phyloP scores from a whole-genome alignment of 2,329 filamentous ascomycete species.

The Penicillium sp. region DNA sequence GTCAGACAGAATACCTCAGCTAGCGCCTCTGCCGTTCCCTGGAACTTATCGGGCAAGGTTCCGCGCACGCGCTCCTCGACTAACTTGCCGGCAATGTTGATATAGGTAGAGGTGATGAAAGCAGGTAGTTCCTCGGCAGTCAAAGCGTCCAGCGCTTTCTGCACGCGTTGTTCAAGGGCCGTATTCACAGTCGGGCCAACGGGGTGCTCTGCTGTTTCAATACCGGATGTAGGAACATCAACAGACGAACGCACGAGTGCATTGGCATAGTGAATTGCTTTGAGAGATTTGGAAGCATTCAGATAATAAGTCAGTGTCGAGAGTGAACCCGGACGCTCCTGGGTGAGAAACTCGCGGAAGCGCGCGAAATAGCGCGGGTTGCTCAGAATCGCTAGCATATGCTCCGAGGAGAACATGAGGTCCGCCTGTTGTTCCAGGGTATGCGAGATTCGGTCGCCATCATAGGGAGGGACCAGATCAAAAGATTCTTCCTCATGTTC shows the following conservation, averaged over 20 bases:
- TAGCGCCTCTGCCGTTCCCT: slow-evolving; percentile 67
- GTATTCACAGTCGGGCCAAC: slow-evolving; percentile 55
- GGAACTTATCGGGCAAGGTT: slow-evolving; percentile 61
- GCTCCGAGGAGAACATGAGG: slow-evolving; percentile 62
- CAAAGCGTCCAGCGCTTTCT: slow-evolving; percentile 61
- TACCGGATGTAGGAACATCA: slow-evolving; percentile 50
- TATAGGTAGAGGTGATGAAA: slow-evolving; percentile 67
- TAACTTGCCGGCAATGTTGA: slow-evolving; percentile 64
- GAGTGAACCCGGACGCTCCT: slow-evolving; percentile 59
- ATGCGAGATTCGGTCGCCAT: slow-evolving; percentile 30
- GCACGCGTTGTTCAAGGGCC: slow-evolving; percentile 60
- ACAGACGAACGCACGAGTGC: slow-evolving; percentile 60
- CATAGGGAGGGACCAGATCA: slow-evolving; percentile 31
- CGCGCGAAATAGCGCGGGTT: slow-evolving; percentile 60
- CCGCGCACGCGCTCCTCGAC: slow-evolving; percentile 67
- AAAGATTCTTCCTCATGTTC: slow-evolving; percentile 26
- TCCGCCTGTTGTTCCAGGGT: slow-evolving; percentile 63
- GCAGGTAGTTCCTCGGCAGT: slow-evolving; percentile 67
- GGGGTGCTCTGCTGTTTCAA: slow-evolving; percentile 54
- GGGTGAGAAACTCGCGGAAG: slow-evolving; percentile 65
- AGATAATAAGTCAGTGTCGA: slow-evolving; percentile 70
- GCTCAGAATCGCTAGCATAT: slow-evolving; percentile 63
- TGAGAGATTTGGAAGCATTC: slow-evolving; percentile 66
- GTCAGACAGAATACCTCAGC: slow-evolving; percentile 76
- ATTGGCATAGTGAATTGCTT: slow-evolving; percentile 69